Percentiles rank a stretch among this genome's conserved stretches.
Conservation (phyloP, 1,284 basidiomycete genomes). For the Kalmanozyma brasiliensis region DNA sequence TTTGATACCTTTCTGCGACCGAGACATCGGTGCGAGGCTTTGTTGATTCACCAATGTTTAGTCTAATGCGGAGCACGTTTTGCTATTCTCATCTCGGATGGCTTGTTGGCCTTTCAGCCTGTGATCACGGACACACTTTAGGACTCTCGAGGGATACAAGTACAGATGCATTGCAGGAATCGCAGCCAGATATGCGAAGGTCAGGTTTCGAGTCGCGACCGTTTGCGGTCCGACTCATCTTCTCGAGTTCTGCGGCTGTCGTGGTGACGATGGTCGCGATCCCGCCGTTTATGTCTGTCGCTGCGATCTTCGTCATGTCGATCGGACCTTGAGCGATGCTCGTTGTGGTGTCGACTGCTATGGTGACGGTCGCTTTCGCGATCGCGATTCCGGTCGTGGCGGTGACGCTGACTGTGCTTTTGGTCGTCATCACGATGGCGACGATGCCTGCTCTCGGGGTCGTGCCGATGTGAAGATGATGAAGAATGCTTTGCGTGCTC, state of each 20-base stretch:
- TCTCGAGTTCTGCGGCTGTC: background rate
- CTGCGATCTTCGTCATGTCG: conserved; percentile 2
- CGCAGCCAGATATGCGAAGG: too few species aligned
- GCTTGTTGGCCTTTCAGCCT: too few species aligned
- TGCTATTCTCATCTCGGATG: too few species aligned
- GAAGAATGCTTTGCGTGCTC: background rate
- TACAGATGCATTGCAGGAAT: conserved; percentile 6
- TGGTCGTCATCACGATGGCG: background rate
- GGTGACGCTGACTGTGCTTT: conserved; percentile 2
- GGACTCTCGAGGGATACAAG: background rate
- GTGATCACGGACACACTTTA: too few species aligned
- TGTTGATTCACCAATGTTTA: background rate
- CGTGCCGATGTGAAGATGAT: conserved; percentile 11
- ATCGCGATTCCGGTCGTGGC: conserved; percentile 2
- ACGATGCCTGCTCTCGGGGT: conserved; percentile 8
- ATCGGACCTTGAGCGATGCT: conserved; percentile 14
- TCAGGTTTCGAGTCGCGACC: conserved; percentile 18
- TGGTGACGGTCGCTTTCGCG: background rate
- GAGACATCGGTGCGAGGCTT: background rate
- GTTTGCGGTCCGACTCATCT: conserved; percentile 21
- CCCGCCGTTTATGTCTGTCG: background rate
- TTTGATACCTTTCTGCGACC: conserved; percentile 13
- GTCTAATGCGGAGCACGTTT: too few species aligned
- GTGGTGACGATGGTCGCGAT: background rate
- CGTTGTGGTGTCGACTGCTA: background rate